Evolutionary conservation across 768 basidiomycete species (phyloP).

Genomic region (Inosperma sp.): DNA sequence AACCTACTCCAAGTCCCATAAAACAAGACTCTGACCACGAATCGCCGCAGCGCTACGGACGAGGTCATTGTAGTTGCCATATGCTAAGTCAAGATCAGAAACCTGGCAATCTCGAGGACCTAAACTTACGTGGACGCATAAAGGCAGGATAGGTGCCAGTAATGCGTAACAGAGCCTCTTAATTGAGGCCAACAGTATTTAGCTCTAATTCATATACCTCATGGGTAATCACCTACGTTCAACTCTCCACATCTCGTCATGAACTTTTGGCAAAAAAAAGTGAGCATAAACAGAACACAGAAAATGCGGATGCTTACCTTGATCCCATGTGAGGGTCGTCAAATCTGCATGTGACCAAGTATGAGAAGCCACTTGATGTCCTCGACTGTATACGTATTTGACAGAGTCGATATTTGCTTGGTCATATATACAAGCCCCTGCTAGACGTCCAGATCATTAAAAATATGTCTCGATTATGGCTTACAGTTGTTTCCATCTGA

Average conservation of each 20-base stretch:
- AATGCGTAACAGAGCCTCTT: conserved; percentile 37
- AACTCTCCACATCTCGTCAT: conserved; percentile 41
- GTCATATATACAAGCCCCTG: conserved; percentile 37
- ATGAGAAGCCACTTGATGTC: conserved; percentile 43
- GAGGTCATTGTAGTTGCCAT: conserved; percentile 33
- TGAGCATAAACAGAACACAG: neutral
- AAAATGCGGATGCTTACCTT: conserved; percentile 31
- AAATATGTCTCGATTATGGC: conserved; percentile 1
- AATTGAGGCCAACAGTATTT: neutral
- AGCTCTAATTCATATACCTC: neutral
- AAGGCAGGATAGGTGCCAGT: conserved; percentile 37
- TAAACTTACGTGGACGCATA: conserved; percentile 35
- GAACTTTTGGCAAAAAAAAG: conserved; percentile 26
- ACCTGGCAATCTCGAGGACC: neutral
- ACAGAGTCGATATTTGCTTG: conserved; percentile 30
- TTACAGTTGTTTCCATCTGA: conserved; percentile 38
- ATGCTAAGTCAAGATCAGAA: conserved; percentile 22
- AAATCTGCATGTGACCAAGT: conserved; percentile 42
- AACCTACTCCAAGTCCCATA: conserved; percentile 37
- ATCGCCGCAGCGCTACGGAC: conserved; percentile 25
- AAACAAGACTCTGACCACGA: conserved; percentile 29
- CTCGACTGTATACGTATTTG: conserved; percentile 33
- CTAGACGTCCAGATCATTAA: neutral
- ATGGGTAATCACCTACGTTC: conserved; percentile 30
- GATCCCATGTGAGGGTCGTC: conserved; percentile 32